phyloP scores from a whole-genome alignment of 441 rosid genomes.

The Hypseocharis bilobata region DNA sequence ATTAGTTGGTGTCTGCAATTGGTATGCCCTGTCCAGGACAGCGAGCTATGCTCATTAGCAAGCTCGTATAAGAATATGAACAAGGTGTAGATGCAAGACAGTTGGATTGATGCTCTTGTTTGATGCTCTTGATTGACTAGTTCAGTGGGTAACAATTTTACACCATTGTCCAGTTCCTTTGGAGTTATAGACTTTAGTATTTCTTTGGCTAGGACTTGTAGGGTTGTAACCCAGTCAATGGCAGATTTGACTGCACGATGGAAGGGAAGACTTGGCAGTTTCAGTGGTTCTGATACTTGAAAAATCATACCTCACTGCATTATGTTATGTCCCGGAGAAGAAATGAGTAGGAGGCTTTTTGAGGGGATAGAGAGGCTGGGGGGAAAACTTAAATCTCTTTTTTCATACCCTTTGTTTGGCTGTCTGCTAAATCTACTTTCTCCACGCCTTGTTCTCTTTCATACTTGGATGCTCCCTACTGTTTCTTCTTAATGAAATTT shows the following conservation, averaged over 20 bases:
- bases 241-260: not conserved
- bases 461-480: not conserved
- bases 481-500: not conserved
- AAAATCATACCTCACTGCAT: not conserved
- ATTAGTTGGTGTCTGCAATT: too few relatives aligned
- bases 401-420: not conserved
- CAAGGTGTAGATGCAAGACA: too few relatives aligned
- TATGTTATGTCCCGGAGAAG: not conserved
- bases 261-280: not conserved
- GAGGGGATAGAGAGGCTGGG: not conserved
- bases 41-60: too few relatives aligned
- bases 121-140: too few relatives aligned
- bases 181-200: too few relatives aligned
- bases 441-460: not conserved
- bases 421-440: not conserved
- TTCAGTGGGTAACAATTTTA: too few relatives aligned
- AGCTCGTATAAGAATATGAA: too few relatives aligned
- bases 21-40: too few relatives aligned
- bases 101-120: too few relatives aligned
- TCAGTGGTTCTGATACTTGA: not conserved
- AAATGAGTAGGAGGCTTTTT: not conserved
- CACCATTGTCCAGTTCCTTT: too few relatives aligned
- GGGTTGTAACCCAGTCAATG: not conserved
- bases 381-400: not conserved
- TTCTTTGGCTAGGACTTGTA: not conserved